Percentiles rank a stretch among this genome's conserved stretches.
Evolutionary conservation across 306 rosid species (phyloP).

Genomic region (Cajanus cajan): DNA sequence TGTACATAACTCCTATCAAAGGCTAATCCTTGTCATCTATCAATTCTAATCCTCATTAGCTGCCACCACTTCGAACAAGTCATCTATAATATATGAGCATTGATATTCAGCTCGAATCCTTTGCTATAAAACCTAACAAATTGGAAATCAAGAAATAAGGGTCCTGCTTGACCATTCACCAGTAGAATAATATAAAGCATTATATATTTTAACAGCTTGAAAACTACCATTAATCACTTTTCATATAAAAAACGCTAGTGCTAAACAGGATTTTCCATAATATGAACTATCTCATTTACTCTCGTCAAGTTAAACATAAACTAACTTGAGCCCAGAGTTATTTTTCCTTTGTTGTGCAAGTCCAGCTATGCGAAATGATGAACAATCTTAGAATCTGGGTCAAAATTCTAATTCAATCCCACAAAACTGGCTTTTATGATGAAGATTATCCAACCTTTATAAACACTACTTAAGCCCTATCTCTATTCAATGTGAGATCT

Average conservation of each 20-base stretch:
- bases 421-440: not conserved
- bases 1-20: not conserved
- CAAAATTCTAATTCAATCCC: not conserved
- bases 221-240: not conserved
- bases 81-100: not conserved
- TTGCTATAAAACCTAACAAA: not conserved
- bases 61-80: not conserved
- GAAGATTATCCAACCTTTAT: not conserved
- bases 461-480: not conserved
- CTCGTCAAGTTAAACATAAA: not conserved
- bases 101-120: not conserved
- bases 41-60: not conserved
- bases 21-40: not conserved
- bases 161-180: not conserved
- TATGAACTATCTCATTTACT: not conserved
- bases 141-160: not conserved
- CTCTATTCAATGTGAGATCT: not conserved
- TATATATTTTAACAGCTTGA: not conserved
- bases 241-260: not conserved
- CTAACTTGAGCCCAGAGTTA: not conserved
- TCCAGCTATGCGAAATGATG: not conserved
- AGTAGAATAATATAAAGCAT: not conserved
- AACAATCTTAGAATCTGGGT: not conserved
- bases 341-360: conserved; percentile 7
- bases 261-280: not conserved